Evolutionary conservation across 2,329 filamentous ascomycete species (phyloP).

Genomic region (Botryotinia narcissicola): DNA sequence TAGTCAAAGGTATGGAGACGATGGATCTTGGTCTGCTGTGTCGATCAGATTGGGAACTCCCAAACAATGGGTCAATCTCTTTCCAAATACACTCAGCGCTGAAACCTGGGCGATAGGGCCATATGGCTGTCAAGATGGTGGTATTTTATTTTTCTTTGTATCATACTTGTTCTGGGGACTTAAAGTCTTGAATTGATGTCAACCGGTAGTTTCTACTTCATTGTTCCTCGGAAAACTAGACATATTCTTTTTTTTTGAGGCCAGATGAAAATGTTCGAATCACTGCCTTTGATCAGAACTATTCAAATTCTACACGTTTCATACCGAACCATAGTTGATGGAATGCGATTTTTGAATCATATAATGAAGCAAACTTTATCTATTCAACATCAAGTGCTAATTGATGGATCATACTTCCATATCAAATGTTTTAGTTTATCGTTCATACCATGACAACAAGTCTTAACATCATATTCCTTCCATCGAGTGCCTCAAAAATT

Average conservation of each 20-base stretch:
- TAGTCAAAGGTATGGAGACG: conserved; percentile 55
- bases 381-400: background rate
- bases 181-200: background rate
- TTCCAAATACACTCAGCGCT: conserved; percentile 65
- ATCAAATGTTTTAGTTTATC: too few species aligned
- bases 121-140: conserved; percentile 49
- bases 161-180: background rate
- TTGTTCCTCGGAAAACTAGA: background rate
- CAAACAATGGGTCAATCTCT: conserved; percentile 52
- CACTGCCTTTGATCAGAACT: background rate
- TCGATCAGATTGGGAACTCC: conserved; percentile 57
- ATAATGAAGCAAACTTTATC: background rate
- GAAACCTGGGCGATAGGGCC: conserved; percentile 68
- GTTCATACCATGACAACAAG: too few species aligned
- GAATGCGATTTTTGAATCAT: background rate
- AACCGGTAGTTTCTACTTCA: background rate
- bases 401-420: background rate
- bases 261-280: background rate
- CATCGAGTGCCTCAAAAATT: too few species aligned
- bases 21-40: conserved; percentile 72
- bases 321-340: background rate
- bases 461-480: too few species aligned
- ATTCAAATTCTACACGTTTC: too few species aligned
- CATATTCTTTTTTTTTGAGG: background rate
- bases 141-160: background rate